Conservation (phyloP, 805 yeast species). For the Pichia nakasei region DNA sequence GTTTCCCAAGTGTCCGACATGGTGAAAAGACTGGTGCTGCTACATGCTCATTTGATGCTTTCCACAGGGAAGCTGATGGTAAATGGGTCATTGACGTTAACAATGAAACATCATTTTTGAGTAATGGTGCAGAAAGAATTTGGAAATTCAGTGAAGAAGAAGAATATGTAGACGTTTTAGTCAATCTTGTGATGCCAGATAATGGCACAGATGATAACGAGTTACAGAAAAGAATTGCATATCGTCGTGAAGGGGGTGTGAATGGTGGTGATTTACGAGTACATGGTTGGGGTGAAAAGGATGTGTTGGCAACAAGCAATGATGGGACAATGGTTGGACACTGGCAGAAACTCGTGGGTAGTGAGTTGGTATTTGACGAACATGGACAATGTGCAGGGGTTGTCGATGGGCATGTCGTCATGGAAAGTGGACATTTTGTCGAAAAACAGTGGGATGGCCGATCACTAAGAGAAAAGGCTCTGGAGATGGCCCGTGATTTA, state of each 20-base stretch:
- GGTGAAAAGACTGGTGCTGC: constrained; percentile 54
- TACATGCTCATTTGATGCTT: constrained; percentile 76
- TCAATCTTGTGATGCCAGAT: constrained; percentile 43
- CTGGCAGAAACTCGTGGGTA: constrained; percentile 76
- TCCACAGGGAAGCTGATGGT: constrained; percentile 20
- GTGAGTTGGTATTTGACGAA: constrained; percentile 39
- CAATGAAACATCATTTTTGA: constrained; percentile 65
- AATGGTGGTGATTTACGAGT: constrained; percentile 4
- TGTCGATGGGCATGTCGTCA: constrained; percentile 22
- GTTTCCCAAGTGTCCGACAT: constrained; percentile 37
- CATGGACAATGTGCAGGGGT: constrained; percentile 26
- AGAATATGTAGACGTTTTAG: constrained; percentile 39
- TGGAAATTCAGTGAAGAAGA: constrained; percentile 56
- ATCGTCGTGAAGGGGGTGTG: not conserved
- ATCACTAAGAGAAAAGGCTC: constrained; percentile 19
- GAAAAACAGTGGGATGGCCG: constrained; percentile 15
- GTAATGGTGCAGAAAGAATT: constrained; percentile 83
- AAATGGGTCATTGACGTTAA: constrained; percentile 59
- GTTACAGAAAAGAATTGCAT: constrained; percentile 10
- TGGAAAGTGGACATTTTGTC: constrained; percentile 26
- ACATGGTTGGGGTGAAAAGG: constrained; percentile 3
- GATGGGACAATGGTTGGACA: constrained; percentile 53
- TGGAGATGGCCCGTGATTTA: constrained; percentile 16
- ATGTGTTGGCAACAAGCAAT: not conserved
- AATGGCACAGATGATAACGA: not conserved